phyloP scores from a whole-genome alignment of 2,329 filamentous ascomycete species.

The Colletotrichum sublineola region DNA sequence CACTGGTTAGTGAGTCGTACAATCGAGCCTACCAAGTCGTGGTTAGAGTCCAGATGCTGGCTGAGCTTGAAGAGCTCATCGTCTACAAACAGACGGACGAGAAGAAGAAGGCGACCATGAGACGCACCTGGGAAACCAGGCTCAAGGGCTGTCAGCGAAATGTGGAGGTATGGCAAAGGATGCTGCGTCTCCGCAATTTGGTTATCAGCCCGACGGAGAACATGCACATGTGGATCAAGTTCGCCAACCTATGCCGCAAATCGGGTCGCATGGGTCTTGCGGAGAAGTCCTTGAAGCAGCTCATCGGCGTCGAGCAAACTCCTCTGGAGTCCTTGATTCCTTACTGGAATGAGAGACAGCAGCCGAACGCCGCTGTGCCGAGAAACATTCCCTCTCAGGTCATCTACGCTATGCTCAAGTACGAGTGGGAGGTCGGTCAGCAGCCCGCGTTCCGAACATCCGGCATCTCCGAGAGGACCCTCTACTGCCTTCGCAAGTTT shows the following conservation, averaged over 20 bases:
- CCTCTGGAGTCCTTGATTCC: conserved; percentile 72
- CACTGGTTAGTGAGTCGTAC: conserved; percentile 97
- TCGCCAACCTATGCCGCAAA: conserved; percentile 97
- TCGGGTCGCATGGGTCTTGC: conserved; percentile 94
- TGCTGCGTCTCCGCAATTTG: conserved; percentile 93
- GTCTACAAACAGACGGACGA: conserved; percentile 95
- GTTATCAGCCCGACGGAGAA: conserved; percentile 94
- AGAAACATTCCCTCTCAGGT: conserved; percentile 78
- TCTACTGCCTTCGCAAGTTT: conserved; percentile 72
- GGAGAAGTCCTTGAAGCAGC: conserved; percentile 91
- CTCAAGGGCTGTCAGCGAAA: conserved; percentile 96
- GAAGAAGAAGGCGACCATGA: conserved; percentile 91
- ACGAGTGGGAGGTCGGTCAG: conserved; percentile 90
- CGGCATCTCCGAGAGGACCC: conserved; percentile 65
- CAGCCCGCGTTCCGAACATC: conserved; percentile 59
- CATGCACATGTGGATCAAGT: conserved; percentile 99
- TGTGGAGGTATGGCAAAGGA: conserved; percentile 97
- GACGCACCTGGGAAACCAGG: conserved; percentile 94
- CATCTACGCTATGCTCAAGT: conserved; percentile 97
- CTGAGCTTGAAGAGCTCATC: conserved; percentile 97
- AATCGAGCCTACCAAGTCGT: conserved; percentile 98
- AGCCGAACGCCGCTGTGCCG: conserved; percentile 50
- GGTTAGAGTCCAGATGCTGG: conserved; percentile 98
- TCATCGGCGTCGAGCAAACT: conserved; percentile 78
- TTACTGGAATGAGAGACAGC: conserved; percentile 64